Conservation (phyloP, 805 yeast species). For the Lipomyces sp. region DNA sequence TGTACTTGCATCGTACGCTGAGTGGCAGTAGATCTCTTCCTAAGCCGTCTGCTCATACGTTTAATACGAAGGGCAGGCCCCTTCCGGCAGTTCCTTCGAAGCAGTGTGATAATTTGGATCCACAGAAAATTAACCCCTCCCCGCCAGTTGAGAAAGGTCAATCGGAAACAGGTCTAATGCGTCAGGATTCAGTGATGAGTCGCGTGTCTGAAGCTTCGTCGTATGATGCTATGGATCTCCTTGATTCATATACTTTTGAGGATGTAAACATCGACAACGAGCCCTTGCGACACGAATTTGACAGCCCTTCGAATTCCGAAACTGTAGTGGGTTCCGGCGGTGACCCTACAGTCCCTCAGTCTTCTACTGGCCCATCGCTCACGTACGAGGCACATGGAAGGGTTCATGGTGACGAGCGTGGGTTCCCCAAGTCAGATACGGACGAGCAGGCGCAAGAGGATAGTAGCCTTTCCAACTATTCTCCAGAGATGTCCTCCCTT, state of each 20-base stretch:
- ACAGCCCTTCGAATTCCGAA: not conserved
- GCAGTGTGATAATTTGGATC: not conserved
- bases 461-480: not conserved
- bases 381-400: not conserved
- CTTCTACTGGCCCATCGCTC: not conserved
- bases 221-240: slow-evolving; percentile 22
- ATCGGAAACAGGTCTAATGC: not conserved
- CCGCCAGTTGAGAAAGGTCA: not conserved
- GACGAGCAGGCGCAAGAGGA: not conserved
- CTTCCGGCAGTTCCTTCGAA: slow-evolving; percentile 26
- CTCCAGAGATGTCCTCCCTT: not conserved
- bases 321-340: not conserved
- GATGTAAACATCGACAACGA: slow-evolving; percentile 8
- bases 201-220: slow-evolving; percentile 7
- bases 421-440: not conserved
- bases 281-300: not conserved
- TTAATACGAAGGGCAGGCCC: slow-evolving; percentile 23
- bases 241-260: slow-evolving; percentile 15
- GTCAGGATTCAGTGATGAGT: slow-evolving; percentile 2
- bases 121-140: not conserved
- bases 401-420: not conserved
- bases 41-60: not conserved
- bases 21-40: slow-evolving; percentile 27
- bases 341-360: not conserved
- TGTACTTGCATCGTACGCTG: slow-evolving; percentile 17